Evolutionary conservation across 805 yeast genomes (phyloP).

Genomic region (Vanderwaltozyma verrucispora): DNA sequence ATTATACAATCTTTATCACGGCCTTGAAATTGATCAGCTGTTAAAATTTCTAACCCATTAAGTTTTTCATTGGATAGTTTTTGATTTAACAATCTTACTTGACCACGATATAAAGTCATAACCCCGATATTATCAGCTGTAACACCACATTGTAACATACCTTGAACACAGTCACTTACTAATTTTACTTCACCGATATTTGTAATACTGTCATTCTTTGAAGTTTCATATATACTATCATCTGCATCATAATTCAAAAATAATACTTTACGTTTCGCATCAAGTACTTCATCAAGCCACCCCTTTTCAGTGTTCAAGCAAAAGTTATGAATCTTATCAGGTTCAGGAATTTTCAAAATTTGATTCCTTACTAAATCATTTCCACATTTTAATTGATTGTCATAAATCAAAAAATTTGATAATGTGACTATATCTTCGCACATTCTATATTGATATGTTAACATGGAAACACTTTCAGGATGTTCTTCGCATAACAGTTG

Average conservation of each 20-base stretch:
- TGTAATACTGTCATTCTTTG: conserved; percentile 58
- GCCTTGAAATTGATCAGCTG: conserved; percentile 96
- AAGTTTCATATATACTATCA: conserved; percentile 43
- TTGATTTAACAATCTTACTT: conserved; percentile 41
- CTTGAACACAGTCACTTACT: conserved; percentile 36
- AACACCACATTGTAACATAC: conserved; percentile 52
- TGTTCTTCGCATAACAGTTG: conserved; percentile 58
- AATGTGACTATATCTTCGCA: conserved; percentile 76
- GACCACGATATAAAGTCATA: conserved; percentile 83
- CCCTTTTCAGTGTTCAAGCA: neutral
- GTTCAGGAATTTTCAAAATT: conserved; percentile 37
- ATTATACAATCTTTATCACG: conserved; percentile 88
- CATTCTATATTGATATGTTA: conserved; percentile 87
- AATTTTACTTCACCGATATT: conserved; percentile 57
- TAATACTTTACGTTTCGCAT: conserved; percentile 49
- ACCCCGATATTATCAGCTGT: conserved; percentile 57
- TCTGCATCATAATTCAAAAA: conserved; percentile 67
- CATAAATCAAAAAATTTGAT: conserved; percentile 70
- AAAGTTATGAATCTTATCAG: neutral
- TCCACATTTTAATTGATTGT: conserved; percentile 71
- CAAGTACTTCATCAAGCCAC: conserved; percentile 53
- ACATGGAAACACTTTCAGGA: conserved; percentile 66
- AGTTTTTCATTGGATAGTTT: conserved; percentile 16
- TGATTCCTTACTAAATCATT: conserved; percentile 51
- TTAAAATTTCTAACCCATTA: conserved; percentile 58